Base-by-base conservation (phyloP, 2,329 filamentous ascomycete species). In the Verticillium dahliae region DNA sequence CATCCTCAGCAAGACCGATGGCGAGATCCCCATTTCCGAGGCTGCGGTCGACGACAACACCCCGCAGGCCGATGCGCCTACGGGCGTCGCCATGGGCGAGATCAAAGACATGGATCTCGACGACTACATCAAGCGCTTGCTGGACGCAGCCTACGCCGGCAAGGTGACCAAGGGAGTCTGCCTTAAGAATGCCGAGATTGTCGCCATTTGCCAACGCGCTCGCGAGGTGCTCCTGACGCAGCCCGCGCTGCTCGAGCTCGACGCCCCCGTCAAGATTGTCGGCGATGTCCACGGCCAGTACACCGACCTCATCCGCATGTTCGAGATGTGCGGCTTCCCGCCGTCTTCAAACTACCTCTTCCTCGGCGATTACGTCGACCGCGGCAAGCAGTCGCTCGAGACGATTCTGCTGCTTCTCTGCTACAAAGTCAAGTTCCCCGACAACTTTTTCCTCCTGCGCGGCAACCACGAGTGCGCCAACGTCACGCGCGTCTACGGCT, bases 151-250 rank as follows among this genome's bases (percentile, higher is more conserved):
- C 13, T 99, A 99, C 72, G 90, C 92, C 55, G 92, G 92, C 67
- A 99, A 99, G 76, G 91, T 97, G 68, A 98, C 95, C 65, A 99
- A 99, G 81, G 92, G 92, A 27, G 94, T 98, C 31, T 97, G 93
- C 69, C 81, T 99, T 63, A 97, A 97, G 81, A 98, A 99, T 72
- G 95, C 95, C 45, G 95, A 99, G 75, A 98, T 99, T 66, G 90
- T 89, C 56, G 92, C 94, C 63, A 94, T 99, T 66, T 99, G 95
- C 74, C 87, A 90, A 65, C 90, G 92, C 61, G 93, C 90, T 3
- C 86, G 93, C 62, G 95, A 99, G 75, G 84, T 94, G 10, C 91
- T 99, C 66, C 80, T 99, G 7, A 92, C 90, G 5, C 95, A 99
- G 72, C 95, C 95, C 4, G 92, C 95, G 1, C 81, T 99, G 31